Conservation (phyloP, 257 asterid species). For the Ajuga chamaepitys region DNA sequence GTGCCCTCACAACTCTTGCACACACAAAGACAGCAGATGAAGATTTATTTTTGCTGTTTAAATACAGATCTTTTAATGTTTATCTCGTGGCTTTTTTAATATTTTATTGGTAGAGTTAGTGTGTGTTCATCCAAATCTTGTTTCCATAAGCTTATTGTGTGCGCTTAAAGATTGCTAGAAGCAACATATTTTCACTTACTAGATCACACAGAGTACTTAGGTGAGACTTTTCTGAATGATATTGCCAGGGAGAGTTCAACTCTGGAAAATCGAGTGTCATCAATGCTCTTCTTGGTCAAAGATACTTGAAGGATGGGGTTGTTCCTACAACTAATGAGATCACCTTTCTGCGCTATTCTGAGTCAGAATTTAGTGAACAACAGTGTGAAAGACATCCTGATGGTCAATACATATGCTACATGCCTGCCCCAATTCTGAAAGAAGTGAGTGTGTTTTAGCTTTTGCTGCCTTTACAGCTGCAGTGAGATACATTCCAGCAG, state of each 20-base stretch:
- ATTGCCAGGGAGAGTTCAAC: slow-evolving; percentile 89
- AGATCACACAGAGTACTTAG: slow-evolving; percentile 12
- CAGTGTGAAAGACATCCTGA: slow-evolving; percentile 91
- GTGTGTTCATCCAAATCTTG: slow-evolving; percentile 5
- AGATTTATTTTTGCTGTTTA: neutral
- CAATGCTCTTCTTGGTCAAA: slow-evolving; percentile 95
- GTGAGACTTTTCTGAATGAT: slow-evolving; percentile 21
- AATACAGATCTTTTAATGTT: neutral
- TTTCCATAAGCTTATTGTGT: slow-evolving; percentile 16
- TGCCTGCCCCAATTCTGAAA: slow-evolving; percentile 86
- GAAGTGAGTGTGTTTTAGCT: slow-evolving; percentile 51
- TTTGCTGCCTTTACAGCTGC: neutral
- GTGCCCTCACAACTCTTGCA: neutral
- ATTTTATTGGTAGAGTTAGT: slow-evolving; percentile 4
- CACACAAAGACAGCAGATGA: neutral
- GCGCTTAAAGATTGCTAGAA: slow-evolving; percentile 10
- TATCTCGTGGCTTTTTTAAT: neutral
- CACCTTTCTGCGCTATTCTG: slow-evolving; percentile 84
- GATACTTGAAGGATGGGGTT: slow-evolving; percentile 81
- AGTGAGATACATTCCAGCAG: neutral
- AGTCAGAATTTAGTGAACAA: slow-evolving; percentile 45
- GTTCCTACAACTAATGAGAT: slow-evolving; percentile 96
- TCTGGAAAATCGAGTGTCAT: slow-evolving; percentile 96
- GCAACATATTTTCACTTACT: slow-evolving; percentile 3
- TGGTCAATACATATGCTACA: slow-evolving; percentile 89